Percentiles rank a stretch among this genome's conserved stretches.
phyloP scores from a whole-genome alignment of 176 grass and related monocot genomes.

The Carex myosuroides region DNA sequence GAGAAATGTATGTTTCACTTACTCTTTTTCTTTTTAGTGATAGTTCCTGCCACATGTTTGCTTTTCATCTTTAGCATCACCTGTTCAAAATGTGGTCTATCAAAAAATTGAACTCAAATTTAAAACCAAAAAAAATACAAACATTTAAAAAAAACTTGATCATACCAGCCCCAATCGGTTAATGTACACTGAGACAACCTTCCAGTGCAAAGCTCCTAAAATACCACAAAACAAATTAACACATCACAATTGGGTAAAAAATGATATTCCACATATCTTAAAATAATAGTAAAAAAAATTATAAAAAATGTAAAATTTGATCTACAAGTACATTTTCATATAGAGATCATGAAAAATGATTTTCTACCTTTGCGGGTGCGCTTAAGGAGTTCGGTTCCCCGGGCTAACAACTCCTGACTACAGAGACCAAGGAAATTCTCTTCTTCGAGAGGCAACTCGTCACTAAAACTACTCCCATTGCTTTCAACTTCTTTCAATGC shows the following conservation, averaged over 20 bases:
- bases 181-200: conserved; percentile 74
- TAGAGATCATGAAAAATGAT: too few relatives aligned
- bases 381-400: conserved; percentile 90
- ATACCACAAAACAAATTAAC: neutral
- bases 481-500: conserved; percentile 45
- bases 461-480: conserved; percentile 60
- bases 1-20: neutral
- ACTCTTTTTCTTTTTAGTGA: conserved; percentile 99
- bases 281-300: too few relatives aligned
- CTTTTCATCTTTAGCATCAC: conserved; percentile 99
- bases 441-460: conserved; percentile 43
- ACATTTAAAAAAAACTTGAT: neutral
- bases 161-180: conserved; percentile 59
- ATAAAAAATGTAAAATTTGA: too few relatives aligned
- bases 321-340: too few relatives aligned
- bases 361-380: conserved; percentile 71
- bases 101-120: neutral
- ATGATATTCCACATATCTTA: too few relatives aligned
- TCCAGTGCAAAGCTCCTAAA: conserved; percentile 84
- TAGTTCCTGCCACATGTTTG: conserved; percentile 61
- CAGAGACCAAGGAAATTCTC: conserved; percentile 79
- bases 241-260: too few relatives aligned
- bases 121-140: neutral
- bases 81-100: conserved; percentile 4
- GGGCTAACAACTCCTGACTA: conserved; percentile 78